Base-by-base conservation (phyloP, 371 early-diverging fungal genomes). In the Nematocida ausubeli region DNA sequence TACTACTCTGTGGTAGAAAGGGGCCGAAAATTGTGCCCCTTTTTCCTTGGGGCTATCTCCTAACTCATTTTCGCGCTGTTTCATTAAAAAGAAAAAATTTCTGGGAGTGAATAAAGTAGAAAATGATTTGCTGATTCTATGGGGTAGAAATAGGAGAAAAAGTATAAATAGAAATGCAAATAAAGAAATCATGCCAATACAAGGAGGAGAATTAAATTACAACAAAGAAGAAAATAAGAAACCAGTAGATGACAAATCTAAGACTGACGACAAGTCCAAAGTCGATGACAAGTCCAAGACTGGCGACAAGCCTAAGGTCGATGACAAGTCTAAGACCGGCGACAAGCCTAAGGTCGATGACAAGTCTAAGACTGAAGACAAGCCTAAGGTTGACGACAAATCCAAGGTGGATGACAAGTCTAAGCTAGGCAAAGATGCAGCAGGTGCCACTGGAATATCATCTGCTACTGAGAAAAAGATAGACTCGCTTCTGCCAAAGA, bases 191-290 rank as follows among this genome's bases (percentile, higher is more conserved):
- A 75, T 75, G 78, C 78, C 78, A 55, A 75, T 75, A 63, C 78
- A 75, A 75, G 78, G 78, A 75, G 66, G 66, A 63, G 78, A 75
- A 63, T 52, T 54, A 51, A 75, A 75, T 35, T 55, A 75, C 55
- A 66, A 65, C 67, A 75, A 75, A 67, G 51, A 75, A 49, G 67
- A 63, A 40, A 50, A 70, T 32, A 64, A 64, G 30, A 58, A 55
- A 34, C 65, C 73, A 16, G 63, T 35, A 50, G 52, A 37, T 26
- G 70, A 70, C 50, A 62, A 70, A 14, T 35, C 69, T 19, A 69
- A 51, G 67, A 3, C 47, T 19, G 54, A 54, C 7, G 54, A 54
- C 26, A 54, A n/a, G 26, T 24, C n/a, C 24, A 54, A 54, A 28
- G 54, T 28, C 12, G 39, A 14, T 6, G 37, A 32, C 35, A 37